Evolutionary conservation across 1,284 basidiomycete genomes (phyloP).

Genomic region (Ustilago hordei): DNA sequence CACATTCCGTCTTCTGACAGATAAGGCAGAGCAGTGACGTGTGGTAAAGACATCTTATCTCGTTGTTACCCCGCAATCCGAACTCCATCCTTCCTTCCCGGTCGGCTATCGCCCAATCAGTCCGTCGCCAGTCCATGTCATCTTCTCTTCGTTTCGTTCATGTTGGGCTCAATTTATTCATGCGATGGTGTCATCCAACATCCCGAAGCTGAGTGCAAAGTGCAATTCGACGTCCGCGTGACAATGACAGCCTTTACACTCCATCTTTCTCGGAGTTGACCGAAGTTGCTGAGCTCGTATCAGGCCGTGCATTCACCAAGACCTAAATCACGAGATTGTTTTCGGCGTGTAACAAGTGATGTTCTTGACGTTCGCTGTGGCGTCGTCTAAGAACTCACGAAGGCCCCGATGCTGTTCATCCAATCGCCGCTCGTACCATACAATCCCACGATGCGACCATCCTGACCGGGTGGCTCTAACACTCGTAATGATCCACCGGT

Average conservation of each 20-base stretch:
- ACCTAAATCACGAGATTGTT: not conserved
- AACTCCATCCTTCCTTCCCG: not conserved
- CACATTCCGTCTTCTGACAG: not conserved
- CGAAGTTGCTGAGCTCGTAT: constrained; percentile 3
- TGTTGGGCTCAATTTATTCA: not conserved
- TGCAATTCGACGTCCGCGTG: not conserved
- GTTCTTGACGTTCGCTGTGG: not conserved
- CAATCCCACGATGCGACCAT: constrained; percentile 34
- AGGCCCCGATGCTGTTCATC: constrained; percentile 40
- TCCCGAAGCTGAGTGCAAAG: not conserved
- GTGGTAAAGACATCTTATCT: constrained; percentile 12
- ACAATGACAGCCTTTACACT: not conserved
- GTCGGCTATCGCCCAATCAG: not conserved
- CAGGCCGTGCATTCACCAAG: not conserved
- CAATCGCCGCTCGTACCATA: constrained; percentile 36
- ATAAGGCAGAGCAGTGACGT: not conserved
- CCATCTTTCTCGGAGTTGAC: not conserved
- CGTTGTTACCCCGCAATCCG: constrained; percentile 29
- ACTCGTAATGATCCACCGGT: constrained; percentile 34
- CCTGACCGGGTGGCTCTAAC: constrained; percentile 26
- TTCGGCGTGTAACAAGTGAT: not conserved
- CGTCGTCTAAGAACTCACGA: not conserved
- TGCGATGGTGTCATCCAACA: not conserved
- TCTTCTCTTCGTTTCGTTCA: not conserved
- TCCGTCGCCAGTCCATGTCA: not conserved